Evolutionary conservation across 768 basidiomycete genomes (phyloP).

Genomic region (Coprinellus micaceus): DNA sequence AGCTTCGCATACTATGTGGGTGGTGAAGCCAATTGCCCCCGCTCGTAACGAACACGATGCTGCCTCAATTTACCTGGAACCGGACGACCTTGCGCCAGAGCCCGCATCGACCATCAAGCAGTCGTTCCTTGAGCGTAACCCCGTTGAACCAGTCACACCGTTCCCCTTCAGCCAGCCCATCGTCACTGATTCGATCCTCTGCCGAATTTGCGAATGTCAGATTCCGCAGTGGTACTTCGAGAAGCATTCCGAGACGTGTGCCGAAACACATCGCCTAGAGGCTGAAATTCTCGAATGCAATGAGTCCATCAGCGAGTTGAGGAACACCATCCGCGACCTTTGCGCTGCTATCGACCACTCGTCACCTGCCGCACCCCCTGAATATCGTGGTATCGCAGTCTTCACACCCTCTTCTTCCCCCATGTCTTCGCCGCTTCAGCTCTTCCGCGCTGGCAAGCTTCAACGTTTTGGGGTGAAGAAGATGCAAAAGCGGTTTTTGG

Average conservation of each 20-base stretch:
- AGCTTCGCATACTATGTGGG: constrained; percentile 98
- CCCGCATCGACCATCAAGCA: constrained; percentile 38
- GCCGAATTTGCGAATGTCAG: constrained; percentile 95
- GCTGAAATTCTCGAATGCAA: constrained; percentile 93
- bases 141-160: constrained; percentile 52
- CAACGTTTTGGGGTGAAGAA: constrained; percentile 78
- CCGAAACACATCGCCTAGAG: constrained; percentile 92
- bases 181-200: constrained; percentile 79
- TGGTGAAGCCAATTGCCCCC: constrained; percentile 76
- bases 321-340: constrained; percentile 81
- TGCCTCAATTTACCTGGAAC: constrained; percentile 57
- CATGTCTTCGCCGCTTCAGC: constrained; percentile 69
- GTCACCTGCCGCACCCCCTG: constrained; percentile 63
- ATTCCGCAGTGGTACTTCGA: constrained; percentile 99
- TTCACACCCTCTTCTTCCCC: constrained; percentile 72
- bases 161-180: constrained; percentile 79
- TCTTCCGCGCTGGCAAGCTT: constrained; percentile 76
- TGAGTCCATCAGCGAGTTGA: constrained; percentile 85
- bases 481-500: constrained; percentile 74
- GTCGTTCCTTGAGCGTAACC: constrained; percentile 30
- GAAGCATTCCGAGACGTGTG: constrained; percentile 99
- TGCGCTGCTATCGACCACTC: constrained; percentile 66
- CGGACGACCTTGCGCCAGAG: constrained; percentile 41
- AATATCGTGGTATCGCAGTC: constrained; percentile 87
- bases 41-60: constrained; percentile 66